A percentile compares a stretch with the other conserved stretches of the same genome.
Conservation (phyloP, 2,329 filamentous ascomycete genomes). For the Orbilia brochopaga region DNA sequence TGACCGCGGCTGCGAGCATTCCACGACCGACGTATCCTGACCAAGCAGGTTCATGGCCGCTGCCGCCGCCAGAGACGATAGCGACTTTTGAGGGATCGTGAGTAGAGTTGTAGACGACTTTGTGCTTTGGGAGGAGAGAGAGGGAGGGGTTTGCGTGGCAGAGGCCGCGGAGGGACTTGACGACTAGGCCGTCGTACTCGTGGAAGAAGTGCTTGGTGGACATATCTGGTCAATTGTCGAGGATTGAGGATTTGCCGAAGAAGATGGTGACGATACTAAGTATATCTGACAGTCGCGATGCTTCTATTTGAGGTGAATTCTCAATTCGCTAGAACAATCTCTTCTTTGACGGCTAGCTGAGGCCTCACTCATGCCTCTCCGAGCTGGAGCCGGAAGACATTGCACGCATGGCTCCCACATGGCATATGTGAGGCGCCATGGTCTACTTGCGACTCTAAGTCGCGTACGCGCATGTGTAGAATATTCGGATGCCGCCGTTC, state of each 20-base stretch:
- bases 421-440: too few relatives aligned
- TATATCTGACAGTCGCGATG: too few relatives aligned
- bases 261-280: neutral
- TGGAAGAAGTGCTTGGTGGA: conserved; percentile 49
- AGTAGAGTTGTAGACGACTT: conserved; percentile 75
- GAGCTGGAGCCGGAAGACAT: too few relatives aligned
- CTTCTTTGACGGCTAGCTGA: too few relatives aligned
- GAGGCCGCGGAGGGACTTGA: conserved; percentile 44
- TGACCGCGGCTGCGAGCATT: conserved; percentile 78
- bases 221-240: conserved; percentile 10
- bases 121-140: conserved; percentile 66
- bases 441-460: too few relatives aligned
- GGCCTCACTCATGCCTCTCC: too few relatives aligned
- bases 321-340: too few relatives aligned
- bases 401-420: too few relatives aligned
- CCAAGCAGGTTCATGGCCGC: conserved; percentile 77
- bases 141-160: conserved; percentile 41
- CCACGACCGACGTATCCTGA: conserved; percentile 81
- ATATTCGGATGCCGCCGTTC: too few relatives aligned
- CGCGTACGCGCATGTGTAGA: too few relatives aligned
- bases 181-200: conserved; percentile 41
- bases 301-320: too few relatives aligned
- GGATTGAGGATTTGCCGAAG: too few relatives aligned
- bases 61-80: conserved; percentile 85
- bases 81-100: conserved; percentile 68